Base-by-base conservation (phyloP, 73 alveolate species). In the Tetrahymena elliotti region DNA sequence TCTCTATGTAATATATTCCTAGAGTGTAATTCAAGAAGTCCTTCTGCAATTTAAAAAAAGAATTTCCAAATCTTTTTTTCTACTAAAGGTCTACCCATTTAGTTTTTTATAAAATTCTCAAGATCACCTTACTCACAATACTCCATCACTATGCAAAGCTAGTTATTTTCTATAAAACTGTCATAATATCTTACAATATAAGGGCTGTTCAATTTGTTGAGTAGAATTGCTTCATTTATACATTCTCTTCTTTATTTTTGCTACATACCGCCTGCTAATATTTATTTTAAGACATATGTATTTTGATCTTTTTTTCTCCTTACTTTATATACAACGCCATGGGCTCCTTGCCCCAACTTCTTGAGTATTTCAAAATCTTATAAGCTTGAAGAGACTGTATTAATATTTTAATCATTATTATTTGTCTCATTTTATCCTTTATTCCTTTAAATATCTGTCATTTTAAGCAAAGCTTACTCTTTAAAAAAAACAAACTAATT, bases 111-210 rank as follows among this genome's bases (percentile, higher is more conserved):
- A 94, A 83, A 98, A 34, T 95, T 94, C 40, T 96, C 96, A 53
- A 98, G 94, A 94, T 97, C 99, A 33, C 99, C 99, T 83, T 96
- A 95, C 95, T 98, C 99, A 84, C 99, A 98, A 96, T 95, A 99
- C 96, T 99, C 99, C 99, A 98, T 98, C 41, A 98, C 98, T 92
- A 98, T 98, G 94, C 97, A 95, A 84, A 98, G 96, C 92, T 95
- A 93, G 33, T 96, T 95, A 84, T 96, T 95, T 54, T 97, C 98
- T 92, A 97, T 97, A 93, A 98, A 98, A 36, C 99, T 97, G 94
- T 98, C 99, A 53, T 94, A 96, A 93, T 98, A 98, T 95, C 97
- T 96, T 9, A 98, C 99, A 39, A 98, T 97, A 93, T 98, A 98
- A 33, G 96, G 96, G 16, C 95, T 93, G 35, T 96, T 93, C 22